A percentile compares a stretch with the other conserved stretches of the same genome.
phyloP scores from a whole-genome alignment of 768 basidiomycete genomes.

The Boletus bicolor region DNA sequence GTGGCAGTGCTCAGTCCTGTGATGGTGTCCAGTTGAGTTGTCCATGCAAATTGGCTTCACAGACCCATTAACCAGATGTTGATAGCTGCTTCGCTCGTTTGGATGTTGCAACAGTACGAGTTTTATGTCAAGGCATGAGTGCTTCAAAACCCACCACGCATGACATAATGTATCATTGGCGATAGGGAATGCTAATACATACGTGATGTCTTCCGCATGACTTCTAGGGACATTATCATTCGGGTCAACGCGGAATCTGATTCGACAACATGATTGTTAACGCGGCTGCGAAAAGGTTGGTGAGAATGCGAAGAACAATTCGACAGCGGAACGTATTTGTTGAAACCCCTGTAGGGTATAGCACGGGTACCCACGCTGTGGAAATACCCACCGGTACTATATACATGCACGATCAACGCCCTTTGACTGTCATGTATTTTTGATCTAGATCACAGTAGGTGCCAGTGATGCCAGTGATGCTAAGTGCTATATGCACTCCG shows the following conservation, averaged over 20 bases:
- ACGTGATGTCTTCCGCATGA: background rate
- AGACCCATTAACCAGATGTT: conserved; percentile 10
- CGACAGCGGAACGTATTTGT: conserved; percentile 3
- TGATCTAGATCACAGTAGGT: no score
- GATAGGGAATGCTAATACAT: background rate
- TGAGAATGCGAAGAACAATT: background rate
- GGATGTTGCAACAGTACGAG: conserved; percentile 85
- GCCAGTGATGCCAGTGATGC: no score
- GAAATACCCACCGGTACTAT: no score
- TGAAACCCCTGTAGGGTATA: conserved; percentile 6
- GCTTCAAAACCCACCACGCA: background rate
- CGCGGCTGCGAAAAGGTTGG: background rate
- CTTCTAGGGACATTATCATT: background rate
- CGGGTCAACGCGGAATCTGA: conserved; percentile 13
- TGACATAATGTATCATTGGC: background rate
- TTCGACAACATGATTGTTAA: background rate
- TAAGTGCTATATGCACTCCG: no score
- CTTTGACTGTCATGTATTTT: no score
- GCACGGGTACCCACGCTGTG: no score
- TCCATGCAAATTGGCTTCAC: conserved; percentile 31
- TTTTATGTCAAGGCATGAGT: conserved; percentile 59
- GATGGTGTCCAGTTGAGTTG: conserved; percentile 72
- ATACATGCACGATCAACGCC: no score
- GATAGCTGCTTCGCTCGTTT: conserved; percentile 64
- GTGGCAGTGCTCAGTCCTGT: conserved; percentile 66